Percentiles rank a stretch among this genome's conserved stretches.
These are phyloP conservation scores for Opeltia flavorubescens DNA, from an alignment of 495 filamentous ascomycete species.

Conservation along the genomic window DNA sequence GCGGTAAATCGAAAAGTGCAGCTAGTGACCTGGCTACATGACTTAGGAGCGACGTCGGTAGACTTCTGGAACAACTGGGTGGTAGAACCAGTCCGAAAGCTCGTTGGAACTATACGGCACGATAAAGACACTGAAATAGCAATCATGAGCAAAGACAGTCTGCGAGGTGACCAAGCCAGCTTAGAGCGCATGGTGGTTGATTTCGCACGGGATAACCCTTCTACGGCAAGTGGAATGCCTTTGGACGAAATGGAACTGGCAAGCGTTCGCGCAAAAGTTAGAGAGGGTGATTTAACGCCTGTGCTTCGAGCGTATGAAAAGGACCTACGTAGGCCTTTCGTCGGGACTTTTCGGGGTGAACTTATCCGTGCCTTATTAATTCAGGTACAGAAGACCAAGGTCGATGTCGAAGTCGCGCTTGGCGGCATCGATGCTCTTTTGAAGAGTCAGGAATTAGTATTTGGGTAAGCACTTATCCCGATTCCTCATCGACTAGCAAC, in stretches of 20 bases:
- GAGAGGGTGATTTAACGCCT: conserved; percentile 83
- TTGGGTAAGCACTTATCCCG: conserved; percentile 41
- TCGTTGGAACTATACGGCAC: conserved; percentile 84
- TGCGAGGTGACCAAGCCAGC: conserved; percentile 78
- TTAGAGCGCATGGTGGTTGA: conserved; percentile 96
- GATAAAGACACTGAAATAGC: conserved; percentile 83
- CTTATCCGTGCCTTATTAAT: conserved; percentile 84
- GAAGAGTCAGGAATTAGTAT: conserved; percentile 93
- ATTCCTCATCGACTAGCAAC: background rate
- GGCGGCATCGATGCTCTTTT: conserved; percentile 84
- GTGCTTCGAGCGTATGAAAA: conserved; percentile 82
- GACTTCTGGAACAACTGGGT: conserved; percentile 98
- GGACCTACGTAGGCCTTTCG: conserved; percentile 65
- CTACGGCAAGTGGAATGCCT: conserved; percentile 26
- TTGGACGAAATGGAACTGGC: conserved; percentile 47
- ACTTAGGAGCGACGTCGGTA: conserved; percentile 58
- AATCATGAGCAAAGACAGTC: conserved; percentile 82
- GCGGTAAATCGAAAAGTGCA: conserved; percentile 55
- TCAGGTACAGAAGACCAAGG: conserved; percentile 96
- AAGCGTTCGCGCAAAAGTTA: conserved; percentile 59
- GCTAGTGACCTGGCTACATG: conserved; percentile 59
- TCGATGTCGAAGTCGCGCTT: conserved; percentile 91
- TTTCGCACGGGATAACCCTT: conserved; percentile 68
- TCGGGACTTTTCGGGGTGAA: conserved; percentile 68
- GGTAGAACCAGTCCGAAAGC: conserved; percentile 62